These are phyloP conservation scores for Exophiala sideris DNA, from an alignment of 2,329 filamentous ascomycete species.

Conservation along the genomic window DNA sequence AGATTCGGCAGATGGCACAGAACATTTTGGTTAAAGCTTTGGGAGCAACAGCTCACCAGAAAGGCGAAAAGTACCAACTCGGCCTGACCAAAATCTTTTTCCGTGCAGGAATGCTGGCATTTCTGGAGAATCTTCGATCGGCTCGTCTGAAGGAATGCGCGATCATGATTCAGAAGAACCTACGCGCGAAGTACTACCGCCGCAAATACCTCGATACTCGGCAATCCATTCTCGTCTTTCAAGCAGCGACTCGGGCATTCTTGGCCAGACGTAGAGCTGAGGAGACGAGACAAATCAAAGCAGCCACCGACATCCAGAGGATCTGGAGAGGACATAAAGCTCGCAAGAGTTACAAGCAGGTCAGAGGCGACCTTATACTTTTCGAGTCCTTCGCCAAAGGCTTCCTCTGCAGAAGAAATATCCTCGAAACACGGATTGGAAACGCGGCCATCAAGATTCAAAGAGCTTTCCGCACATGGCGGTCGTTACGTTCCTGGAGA, in stretches of 20 bases:
- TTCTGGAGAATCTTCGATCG: constrained; percentile 90
- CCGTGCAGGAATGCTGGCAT: constrained; percentile 96
- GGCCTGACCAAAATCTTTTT: constrained; percentile 99
- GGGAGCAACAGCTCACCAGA: constrained; percentile 69
- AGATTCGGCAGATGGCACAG: constrained; percentile 92
- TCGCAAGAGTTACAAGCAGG: constrained; percentile 71
- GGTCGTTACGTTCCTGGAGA: constrained; percentile 75
- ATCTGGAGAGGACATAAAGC: constrained; percentile 93
- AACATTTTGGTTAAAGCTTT: constrained; percentile 86
- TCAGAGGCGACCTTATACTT: constrained; percentile 78
- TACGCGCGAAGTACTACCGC: constrained; percentile 92
- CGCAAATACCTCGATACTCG: constrained; percentile 85
- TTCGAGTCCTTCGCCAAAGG: constrained; percentile 91
- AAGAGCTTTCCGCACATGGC: constrained; percentile 79
- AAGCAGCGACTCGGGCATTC: constrained; percentile 73
- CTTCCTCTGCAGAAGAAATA: constrained; percentile 82
- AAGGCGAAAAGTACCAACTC: constrained; percentile 91
- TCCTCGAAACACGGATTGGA: constrained; percentile 88
- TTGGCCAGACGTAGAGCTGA: constrained; percentile 74
- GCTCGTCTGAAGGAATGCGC: constrained; percentile 88
- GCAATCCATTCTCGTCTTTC: constrained; percentile 73
- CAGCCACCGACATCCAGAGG: constrained; percentile 90
- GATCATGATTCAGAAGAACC: constrained; percentile 97
- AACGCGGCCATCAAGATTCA: constrained; percentile 91
- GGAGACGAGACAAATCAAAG: constrained; percentile 76